Conservation (phyloP, 2,329 filamentous ascomycete genomes). For the Incumbomyces delicatus region DNA sequence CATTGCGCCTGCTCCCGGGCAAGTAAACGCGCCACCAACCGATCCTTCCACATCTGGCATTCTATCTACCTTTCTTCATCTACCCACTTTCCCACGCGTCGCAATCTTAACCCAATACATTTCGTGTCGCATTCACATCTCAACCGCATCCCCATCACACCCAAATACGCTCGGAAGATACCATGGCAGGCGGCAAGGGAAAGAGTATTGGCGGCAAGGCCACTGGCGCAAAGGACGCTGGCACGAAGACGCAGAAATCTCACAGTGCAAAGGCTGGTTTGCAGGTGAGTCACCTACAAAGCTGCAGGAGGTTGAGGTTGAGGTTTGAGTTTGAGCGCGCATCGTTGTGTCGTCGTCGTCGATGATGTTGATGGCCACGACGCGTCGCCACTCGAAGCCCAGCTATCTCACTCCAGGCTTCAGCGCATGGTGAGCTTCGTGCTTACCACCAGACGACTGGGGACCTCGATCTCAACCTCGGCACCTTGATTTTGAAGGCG, state of each 20-base stretch:
- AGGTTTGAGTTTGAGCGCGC: not conserved
- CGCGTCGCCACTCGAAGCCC: not conserved
- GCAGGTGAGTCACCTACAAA: conserved; percentile 57
- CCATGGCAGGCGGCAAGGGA: conserved; percentile 84
- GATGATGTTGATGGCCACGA: not conserved
- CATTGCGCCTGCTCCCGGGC: not conserved
- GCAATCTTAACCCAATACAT: conserved; percentile 4
- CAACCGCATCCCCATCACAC: not conserved
- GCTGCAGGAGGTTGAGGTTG: not conserved
- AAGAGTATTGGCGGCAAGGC: conserved; percentile 84
- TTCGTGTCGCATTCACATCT: conserved; percentile 9
- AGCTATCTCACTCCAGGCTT: too few species aligned
- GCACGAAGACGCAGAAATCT: conserved; percentile 83
- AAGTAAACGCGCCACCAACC: conserved; percentile 5
- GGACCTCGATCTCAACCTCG: too few species aligned
- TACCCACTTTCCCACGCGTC: conserved; percentile 7
- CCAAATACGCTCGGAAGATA: conserved; percentile 11
- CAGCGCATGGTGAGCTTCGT: too few species aligned
- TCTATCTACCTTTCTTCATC: conserved; percentile 4
- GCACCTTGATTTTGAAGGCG: not conserved
- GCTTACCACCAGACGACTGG: too few species aligned
- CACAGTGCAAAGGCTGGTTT: conserved; percentile 91
- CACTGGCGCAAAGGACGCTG: conserved; percentile 65
- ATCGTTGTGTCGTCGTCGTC: not conserved
- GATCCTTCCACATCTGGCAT: not conserved